Evolutionary conservation across 2,329 filamentous ascomycete genomes (phyloP).

Genomic region (Cladophialophora immunda): DNA sequence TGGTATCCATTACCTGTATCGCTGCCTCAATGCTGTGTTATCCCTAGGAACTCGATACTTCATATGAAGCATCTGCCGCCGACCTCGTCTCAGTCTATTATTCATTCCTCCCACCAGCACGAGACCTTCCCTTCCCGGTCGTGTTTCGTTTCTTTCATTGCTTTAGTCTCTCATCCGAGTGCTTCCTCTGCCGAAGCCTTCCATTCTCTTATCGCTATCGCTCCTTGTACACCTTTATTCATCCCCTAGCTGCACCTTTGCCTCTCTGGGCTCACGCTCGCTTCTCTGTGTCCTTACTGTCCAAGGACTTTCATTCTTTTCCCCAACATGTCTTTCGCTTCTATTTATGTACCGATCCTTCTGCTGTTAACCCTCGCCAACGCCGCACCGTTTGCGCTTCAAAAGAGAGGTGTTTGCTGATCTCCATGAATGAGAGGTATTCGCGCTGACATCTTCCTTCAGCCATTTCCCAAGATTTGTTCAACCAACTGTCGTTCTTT

Average conservation of each 20-base stretch:
- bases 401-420: slow-evolving; percentile 22
- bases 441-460: not conserved
- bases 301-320: not conserved
- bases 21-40: not conserved
- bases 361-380: slow-evolving; percentile 3
- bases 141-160: not conserved
- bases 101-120: not conserved
- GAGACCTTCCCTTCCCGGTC: not conserved
- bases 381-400: slow-evolving; percentile 20
- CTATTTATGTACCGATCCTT: not conserved
- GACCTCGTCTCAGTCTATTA: not conserved
- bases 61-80: slow-evolving; percentile 28
- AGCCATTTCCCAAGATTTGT: slow-evolving; percentile 52
- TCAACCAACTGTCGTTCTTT: slow-evolving; percentile 56
- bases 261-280: not conserved
- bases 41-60: slow-evolving; percentile 7
- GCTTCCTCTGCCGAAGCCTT: slow-evolving; percentile 3
- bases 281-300: not conserved
- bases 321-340: slow-evolving; percentile 17
- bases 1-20: not conserved
- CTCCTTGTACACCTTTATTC: not conserved
- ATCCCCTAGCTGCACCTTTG: not conserved
- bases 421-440: slow-evolving; percentile 5
- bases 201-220: slow-evolving; percentile 3
- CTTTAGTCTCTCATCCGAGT: not conserved